These are phyloP conservation scores for Thalassiosira livingstoniorum DNA, from an alignment of 352 stramenopile genomes.

Conservation along the genomic window DNA sequence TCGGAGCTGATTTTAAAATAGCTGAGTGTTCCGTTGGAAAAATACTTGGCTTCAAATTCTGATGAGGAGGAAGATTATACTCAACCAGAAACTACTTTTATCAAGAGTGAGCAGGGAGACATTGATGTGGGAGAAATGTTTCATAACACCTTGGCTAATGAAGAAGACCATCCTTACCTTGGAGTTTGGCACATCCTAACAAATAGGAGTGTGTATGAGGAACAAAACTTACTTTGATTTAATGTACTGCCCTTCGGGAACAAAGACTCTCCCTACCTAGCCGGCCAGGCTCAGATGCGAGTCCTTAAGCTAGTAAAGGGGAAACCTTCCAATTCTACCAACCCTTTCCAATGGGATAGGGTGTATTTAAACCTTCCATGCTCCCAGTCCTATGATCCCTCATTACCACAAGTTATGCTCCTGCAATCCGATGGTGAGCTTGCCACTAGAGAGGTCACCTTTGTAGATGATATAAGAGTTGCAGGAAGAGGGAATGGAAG, in stretches of 20 bases:
- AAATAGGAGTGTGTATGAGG: too few species aligned
- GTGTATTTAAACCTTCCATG: neutral
- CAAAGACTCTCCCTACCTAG: constrained; percentile 51
- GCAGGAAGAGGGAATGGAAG: neutral
- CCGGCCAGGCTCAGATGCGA: constrained; percentile 27
- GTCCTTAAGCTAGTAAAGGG: constrained; percentile 42
- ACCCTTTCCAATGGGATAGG: too few species aligned
- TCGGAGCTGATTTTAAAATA: constrained; percentile 43
- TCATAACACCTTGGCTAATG: too few species aligned
- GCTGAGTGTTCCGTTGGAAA: constrained; percentile 21
- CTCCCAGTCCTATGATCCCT: constrained; percentile 13
- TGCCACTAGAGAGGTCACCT: constrained; percentile 22
- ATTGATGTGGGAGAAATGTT: constrained; percentile 68
- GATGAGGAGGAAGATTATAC: constrained; percentile 34
- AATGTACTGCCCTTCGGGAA: constrained; percentile 48
- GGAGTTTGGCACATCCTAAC: too few species aligned
- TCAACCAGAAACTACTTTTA: constrained; percentile 9
- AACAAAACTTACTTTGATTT: constrained; percentile 25
- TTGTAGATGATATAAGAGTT: constrained; percentile 44
- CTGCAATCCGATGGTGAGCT: constrained; percentile 27
- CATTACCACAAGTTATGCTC: constrained; percentile 33
- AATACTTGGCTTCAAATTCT: constrained; percentile 14
- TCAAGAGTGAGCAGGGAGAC: constrained; percentile 40
- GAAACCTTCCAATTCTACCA: constrained; percentile 31
- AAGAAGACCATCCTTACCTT: too few species aligned